Percentiles rank a stretch among this genome's conserved stretches.
phyloP scores from a whole-genome alignment of 2,329 filamentous ascomycete species.

The Colletotrichum horii region DNA sequence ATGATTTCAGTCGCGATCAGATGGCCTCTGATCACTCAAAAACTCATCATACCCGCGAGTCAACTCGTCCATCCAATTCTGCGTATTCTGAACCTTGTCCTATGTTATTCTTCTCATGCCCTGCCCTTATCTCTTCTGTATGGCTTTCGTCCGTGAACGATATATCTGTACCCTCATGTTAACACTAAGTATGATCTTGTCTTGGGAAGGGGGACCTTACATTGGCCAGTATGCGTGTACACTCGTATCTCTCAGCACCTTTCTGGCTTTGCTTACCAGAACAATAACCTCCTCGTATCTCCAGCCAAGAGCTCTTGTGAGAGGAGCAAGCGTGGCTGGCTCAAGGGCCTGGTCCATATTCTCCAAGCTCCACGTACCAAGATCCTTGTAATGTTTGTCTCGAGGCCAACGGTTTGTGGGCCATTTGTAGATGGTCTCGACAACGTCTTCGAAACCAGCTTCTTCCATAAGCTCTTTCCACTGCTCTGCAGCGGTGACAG shows the following conservation, averaged over 20 bases:
- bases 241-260: slow-evolving; percentile 25
- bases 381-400: slow-evolving; percentile 20
- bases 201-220: not conserved
- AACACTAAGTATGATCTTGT: not conserved
- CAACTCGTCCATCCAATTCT: not conserved
- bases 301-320: slow-evolving; percentile 42
- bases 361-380: slow-evolving; percentile 24
- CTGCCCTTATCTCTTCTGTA: not conserved
- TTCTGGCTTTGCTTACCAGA: slow-evolving; percentile 26
- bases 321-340: slow-evolving; percentile 37
- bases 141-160: slow-evolving; percentile 3
- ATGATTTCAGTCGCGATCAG: not conserved
- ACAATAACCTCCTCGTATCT: slow-evolving; percentile 29
- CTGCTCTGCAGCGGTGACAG: slow-evolving; percentile 31
- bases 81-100: not conserved
- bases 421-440: slow-evolving; percentile 1
- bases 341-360: slow-evolving; percentile 36
- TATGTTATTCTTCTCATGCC: not conserved
- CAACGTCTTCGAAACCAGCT: slow-evolving; percentile 6
- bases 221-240: slow-evolving; percentile 29
- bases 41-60: not conserved
- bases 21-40: not conserved
- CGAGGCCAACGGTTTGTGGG: slow-evolving; percentile 25
- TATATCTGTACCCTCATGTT: not conserved
- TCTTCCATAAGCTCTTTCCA: slow-evolving; percentile 27